A percentile compares a stretch with the other conserved stretches of the same genome.
These are phyloP conservation scores for Komagataea norvegica DNA, from an alignment of 1,139 yeast species.

Conservation along the genomic window DNA sequence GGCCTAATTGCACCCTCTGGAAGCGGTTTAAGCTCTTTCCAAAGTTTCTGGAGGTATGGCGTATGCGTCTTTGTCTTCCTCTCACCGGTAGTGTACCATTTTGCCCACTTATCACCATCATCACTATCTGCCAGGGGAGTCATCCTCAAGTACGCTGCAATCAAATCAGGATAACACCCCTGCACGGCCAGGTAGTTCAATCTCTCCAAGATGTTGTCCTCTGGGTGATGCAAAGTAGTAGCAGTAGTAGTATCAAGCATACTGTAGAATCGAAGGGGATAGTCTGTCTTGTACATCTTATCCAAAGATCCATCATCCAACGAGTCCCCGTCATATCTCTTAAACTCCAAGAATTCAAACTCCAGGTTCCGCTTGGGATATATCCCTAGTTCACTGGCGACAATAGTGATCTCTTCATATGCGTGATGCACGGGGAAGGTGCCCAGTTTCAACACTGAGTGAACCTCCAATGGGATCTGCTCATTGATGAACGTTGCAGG, in stretches of 20 bases:
- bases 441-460: conserved; percentile 51
- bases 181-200: conserved; percentile 6
- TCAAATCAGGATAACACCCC: not conserved
- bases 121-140: not conserved
- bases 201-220: conserved; percentile 8
- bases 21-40: conserved; percentile 6
- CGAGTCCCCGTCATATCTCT: conserved; percentile 1
- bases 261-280: too few relatives aligned
- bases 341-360: conserved; percentile 54
- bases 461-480: conserved; percentile 48
- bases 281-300: too few relatives aligned
- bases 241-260: too few relatives aligned
- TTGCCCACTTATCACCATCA: not conserved
- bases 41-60: conserved; percentile 12
- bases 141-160: not conserved
- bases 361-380: conserved; percentile 52
- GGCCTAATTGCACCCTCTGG: not conserved
- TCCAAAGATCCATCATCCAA: too few relatives aligned
- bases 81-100: conserved; percentile 11
- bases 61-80: conserved; percentile 16
- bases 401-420: conserved; percentile 38
- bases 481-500: conserved; percentile 59
- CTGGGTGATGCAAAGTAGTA: too few relatives aligned
- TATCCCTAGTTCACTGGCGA: conserved; percentile 58
- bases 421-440: conserved; percentile 34